Evolutionary conservation across 2,329 filamentous ascomycete species (phyloP).

Genomic region (Exophiala sideris): DNA sequence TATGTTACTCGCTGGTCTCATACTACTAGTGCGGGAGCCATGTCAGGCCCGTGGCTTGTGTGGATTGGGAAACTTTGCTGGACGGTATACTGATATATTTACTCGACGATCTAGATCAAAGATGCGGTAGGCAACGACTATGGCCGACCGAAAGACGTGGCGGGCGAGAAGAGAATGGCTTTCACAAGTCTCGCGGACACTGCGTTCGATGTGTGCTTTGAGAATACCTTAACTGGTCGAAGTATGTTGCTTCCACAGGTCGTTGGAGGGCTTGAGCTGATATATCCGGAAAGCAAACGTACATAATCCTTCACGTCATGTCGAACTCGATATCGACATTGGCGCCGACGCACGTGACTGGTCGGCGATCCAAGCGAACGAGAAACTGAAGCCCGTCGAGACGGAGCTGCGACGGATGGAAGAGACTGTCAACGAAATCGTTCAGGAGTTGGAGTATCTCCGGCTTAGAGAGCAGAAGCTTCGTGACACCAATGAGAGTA

Average conservation of each 20-base stretch:
- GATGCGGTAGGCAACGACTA: slow-evolving; percentile 97
- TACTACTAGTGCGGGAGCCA: not conserved
- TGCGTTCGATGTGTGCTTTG: slow-evolving; percentile 94
- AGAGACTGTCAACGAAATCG: slow-evolving; percentile 84
- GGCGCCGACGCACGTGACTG: slow-evolving; percentile 97
- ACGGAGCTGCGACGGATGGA: slow-evolving; percentile 90
- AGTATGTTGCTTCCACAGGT: slow-evolving; percentile 51
- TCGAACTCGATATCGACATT: slow-evolving; percentile 94
- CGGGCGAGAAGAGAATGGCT: slow-evolving; percentile 85
- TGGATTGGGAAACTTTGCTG: not conserved
- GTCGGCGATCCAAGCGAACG: slow-evolving; percentile 89
- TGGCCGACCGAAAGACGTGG: slow-evolving; percentile 83
- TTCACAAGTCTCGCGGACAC: slow-evolving; percentile 92
- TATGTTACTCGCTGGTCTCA: slow-evolving; percentile 48
- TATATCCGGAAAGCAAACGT: slow-evolving; percentile 30
- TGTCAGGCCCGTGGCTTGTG: not conserved
- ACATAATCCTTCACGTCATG: slow-evolving; percentile 58
- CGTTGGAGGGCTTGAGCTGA: not conserved
- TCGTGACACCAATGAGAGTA: slow-evolving; percentile 98
- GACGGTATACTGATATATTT: slow-evolving; percentile 10
- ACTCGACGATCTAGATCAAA: slow-evolving; percentile 64
- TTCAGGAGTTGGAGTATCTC: slow-evolving; percentile 94
- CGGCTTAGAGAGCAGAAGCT: slow-evolving; percentile 87
- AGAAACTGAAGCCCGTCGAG: slow-evolving; percentile 97
- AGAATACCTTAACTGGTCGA: slow-evolving; percentile 68